These are phyloP conservation scores for Xylariomycetidae sp. DNA, from an alignment of 2,329 filamentous ascomycete genomes.

Conservation along the genomic window DNA sequence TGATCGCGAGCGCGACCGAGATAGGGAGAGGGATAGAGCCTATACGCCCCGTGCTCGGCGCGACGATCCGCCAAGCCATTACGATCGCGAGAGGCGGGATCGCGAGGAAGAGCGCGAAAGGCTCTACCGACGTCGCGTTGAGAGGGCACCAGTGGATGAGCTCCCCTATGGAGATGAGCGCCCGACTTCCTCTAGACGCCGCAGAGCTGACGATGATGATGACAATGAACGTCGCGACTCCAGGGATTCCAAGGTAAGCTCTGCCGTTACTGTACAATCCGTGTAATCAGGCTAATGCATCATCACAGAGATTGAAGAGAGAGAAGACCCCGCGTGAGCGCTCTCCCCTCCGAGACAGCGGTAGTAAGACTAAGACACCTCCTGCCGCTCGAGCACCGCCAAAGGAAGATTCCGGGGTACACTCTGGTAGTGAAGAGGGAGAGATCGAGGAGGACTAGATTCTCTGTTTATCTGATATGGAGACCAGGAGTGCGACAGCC, in stretches of 20 bases:
- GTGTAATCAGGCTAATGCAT: constrained; percentile 27
- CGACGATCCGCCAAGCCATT: constrained; percentile 58
- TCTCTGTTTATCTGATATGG: not conserved
- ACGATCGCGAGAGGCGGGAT: constrained; percentile 81
- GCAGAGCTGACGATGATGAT: constrained; percentile 72
- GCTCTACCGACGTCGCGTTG: constrained; percentile 69
- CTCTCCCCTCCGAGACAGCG: constrained; percentile 51
- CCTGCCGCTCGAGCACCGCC: constrained; percentile 29
- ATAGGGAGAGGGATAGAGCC: constrained; percentile 40
- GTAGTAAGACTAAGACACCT: constrained; percentile 52
- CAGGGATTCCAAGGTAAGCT: constrained; percentile 60
- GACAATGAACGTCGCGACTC: constrained; percentile 59
- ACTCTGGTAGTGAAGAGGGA: constrained; percentile 91
- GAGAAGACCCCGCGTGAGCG: constrained; percentile 55
- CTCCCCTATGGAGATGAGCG: constrained; percentile 82
- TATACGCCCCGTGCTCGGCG: constrained; percentile 49
- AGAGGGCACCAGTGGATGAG: constrained; percentile 70
- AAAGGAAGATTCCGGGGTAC: constrained; percentile 56
- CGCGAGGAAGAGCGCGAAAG: constrained; percentile 88
- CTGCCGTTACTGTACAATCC: not conserved
- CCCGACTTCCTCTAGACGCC: constrained; percentile 61
- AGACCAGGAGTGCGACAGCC: constrained; percentile 3
- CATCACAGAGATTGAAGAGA: constrained; percentile 49
- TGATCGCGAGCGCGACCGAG: constrained; percentile 31
- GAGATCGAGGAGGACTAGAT: constrained; percentile 82